Evolutionary conservation across 2,329 filamentous ascomycete species (phyloP).

Genomic region (Apiospora rasikravindrae): DNA sequence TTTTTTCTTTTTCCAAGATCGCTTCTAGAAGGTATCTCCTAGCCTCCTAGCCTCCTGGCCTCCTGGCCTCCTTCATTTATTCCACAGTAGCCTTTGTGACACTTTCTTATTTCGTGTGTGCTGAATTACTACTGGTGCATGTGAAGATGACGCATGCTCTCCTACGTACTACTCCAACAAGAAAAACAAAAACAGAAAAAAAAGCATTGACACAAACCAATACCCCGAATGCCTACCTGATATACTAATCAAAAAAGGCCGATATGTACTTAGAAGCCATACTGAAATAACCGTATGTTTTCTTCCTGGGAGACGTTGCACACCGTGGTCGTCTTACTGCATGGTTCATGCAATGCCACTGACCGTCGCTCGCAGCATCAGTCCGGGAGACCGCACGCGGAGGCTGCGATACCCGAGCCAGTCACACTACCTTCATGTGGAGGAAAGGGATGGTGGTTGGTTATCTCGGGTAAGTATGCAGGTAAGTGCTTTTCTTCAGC

Average conservation of each 20-base stretch:
- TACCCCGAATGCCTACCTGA: not conserved
- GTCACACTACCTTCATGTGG: not conserved
- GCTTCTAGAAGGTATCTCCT: not conserved
- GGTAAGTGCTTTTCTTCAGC: not conserved
- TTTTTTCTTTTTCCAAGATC: not conserved
- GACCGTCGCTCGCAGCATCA: not conserved
- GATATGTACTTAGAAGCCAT: no score
- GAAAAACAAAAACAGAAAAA: not conserved
- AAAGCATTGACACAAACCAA: not conserved
- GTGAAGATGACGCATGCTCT: not conserved
- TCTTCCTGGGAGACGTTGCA: not conserved
- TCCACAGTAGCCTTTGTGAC: not conserved
- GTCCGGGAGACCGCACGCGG: not conserved
- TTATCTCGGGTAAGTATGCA: no score
- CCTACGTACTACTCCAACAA: not conserved
- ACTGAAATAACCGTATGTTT: no score
- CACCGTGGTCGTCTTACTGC: not conserved
- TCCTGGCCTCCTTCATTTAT: not conserved
- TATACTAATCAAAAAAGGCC: not conserved
- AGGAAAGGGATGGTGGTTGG: not conserved
- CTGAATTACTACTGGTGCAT: not conserved
- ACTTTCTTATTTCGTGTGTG: not conserved
- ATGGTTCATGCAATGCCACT: constrained; percentile 10
- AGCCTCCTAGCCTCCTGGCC: not conserved
- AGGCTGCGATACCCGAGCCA: not conserved